These are phyloP conservation scores for Paramyrothecium sp. DNA, from an alignment of 2,329 filamentous ascomycete species.

Conservation along the genomic window DNA sequence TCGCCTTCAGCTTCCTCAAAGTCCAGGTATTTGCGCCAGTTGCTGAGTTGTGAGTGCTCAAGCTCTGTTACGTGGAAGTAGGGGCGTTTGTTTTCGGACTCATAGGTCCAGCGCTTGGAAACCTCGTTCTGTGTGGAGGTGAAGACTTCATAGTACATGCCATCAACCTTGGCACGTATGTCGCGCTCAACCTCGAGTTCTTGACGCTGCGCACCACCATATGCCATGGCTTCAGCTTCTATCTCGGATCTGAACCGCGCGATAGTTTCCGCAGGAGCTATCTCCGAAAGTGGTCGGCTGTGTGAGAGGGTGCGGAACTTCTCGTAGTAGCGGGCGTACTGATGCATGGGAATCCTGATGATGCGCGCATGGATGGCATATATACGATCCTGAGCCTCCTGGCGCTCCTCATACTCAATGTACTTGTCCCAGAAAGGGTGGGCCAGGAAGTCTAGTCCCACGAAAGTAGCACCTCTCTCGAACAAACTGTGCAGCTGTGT, in stretches of 20 bases:
- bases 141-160: conserved; percentile 78
- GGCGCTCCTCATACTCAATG: conserved; percentile 90
- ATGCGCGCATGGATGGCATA: conserved; percentile 81
- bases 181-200: conserved; percentile 83
- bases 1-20: conserved; percentile 89
- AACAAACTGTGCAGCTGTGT: conserved; percentile 69
- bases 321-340: conserved; percentile 94
- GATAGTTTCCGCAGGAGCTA: conserved; percentile 68
- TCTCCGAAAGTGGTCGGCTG: conserved; percentile 67
- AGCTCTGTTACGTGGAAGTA: conserved; percentile 97
- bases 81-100: conserved; percentile 89
- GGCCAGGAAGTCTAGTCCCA: conserved; percentile 89
- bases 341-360: conserved; percentile 89
- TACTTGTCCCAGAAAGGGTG: conserved; percentile 99
- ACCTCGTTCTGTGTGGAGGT: conserved; percentile 81
- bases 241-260: conserved; percentile 70
- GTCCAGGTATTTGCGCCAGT: conserved; percentile 96
- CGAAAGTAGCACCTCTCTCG: conserved; percentile 79
- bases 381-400: conserved; percentile 80
- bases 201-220: conserved; percentile 53
- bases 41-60: conserved; percentile 77
- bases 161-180: conserved; percentile 76
- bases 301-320: conserved; percentile 78
- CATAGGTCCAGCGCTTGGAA: conserved; percentile 90
- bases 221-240: conserved; percentile 58